Evolutionary conservation across 73 alveolate genomes (phyloP), one percentile per base, ranked within the genome.

Genomic region (Loxodes magnus): DNA sequence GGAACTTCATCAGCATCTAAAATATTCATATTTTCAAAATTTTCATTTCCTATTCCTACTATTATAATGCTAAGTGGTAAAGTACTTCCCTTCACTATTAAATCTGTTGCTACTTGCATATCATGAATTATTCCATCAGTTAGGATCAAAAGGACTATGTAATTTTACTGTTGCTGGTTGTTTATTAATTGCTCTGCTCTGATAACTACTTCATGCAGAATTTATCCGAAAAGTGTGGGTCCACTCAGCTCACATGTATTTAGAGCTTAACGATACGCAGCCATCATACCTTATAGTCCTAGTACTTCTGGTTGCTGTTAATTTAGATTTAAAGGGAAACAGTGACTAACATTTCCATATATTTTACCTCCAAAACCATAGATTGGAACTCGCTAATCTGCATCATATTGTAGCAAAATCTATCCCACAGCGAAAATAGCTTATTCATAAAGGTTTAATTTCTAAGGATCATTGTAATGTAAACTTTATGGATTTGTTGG

Each of bases 61-160:
- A 88, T 85, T 27, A 88, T 71, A 28, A 88, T 74, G 54, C 94
- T 78, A 50, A 89, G 64, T 3, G 98, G 95, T 26, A 82, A 59
- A 5, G 30, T 26, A 53, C 76, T 38, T 10, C 75, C 73, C 3
- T 73, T 73, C 25, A 58, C 77, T 10, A 89, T 56, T 0, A 62
- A 29, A 27, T 87, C 66, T 14, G 30, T 61, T 4, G 96, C 82
- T 34, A 71, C 56, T 4, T 31, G 68, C 95, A 82, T 77, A 73
- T 89, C 98, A 39, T 77, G 79, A 23, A 89, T 87, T 5, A 60
- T 79, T 35, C 98, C 98, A 71, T 89, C 98, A 0, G 98, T 89
- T 30, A 88, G 27, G 7, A 88, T 88, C 54, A 90, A 52, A 27
- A 71, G 53, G 35, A 84, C 44, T 35, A 57, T 65, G 64, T 88